These are phyloP conservation scores for Rhodotorula glutinis DNA, from an alignment of 1,284 basidiomycete genomes.

Conservation along the genomic window DNA sequence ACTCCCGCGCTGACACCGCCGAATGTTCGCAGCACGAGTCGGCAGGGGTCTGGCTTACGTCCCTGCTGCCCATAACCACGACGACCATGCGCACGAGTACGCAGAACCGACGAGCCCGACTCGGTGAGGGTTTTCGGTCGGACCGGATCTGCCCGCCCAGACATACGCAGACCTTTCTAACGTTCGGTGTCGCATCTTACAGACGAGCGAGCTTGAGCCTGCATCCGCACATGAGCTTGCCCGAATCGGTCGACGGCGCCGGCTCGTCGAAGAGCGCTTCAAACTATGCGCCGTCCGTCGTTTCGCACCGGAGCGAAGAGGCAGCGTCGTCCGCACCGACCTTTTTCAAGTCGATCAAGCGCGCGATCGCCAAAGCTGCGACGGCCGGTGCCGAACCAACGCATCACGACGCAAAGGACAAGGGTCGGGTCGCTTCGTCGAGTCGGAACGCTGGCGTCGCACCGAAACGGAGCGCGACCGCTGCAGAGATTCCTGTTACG, in stretches of 20 bases:
- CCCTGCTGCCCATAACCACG: conserved; percentile 3
- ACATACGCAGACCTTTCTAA: too few relatives aligned
- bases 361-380: conserved; percentile 26
- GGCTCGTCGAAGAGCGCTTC: conserved; percentile 6
- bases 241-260: conserved; percentile 4
- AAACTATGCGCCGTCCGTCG: not conserved
- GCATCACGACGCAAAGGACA: conserved; percentile 4
- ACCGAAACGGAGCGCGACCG: conserved; percentile 26
- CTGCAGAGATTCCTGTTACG: conserved; percentile 9
- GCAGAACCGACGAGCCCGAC: not conserved
- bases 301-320: conserved; percentile 12
- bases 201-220: conserved; percentile 2
- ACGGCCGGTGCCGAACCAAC: conserved; percentile 18
- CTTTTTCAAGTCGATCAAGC: conserved; percentile 21
- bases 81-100: not conserved
- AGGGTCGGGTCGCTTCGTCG: conserved; percentile 23
- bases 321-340: not conserved
- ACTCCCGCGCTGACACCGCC: not conserved
- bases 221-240: conserved; percentile 6
- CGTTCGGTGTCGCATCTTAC: too few relatives aligned
- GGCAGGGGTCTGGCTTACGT: conserved; percentile 24
- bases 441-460: conserved; percentile 35
- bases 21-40: conserved; percentile 10
- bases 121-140: not conserved
- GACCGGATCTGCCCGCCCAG: too few relatives aligned